These are phyloP conservation scores for Colletotrichum spaethianum DNA, from an alignment of 2,329 filamentous ascomycete genomes.

Conservation along the genomic window DNA sequence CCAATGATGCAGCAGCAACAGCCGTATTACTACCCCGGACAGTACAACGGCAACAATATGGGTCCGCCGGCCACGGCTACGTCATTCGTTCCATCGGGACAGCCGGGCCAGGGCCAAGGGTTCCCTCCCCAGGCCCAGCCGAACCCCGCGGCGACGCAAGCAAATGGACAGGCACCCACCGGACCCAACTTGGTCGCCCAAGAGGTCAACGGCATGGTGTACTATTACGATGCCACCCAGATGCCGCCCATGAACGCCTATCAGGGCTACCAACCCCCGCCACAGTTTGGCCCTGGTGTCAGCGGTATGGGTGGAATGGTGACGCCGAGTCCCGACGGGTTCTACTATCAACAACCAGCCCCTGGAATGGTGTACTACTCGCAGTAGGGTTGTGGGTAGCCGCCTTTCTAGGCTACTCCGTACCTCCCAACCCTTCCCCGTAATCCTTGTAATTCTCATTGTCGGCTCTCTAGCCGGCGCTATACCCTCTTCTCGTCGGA, in stretches of 20 bases:
- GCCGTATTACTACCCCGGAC: slow-evolving; percentile 69
- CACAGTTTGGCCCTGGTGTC: slow-evolving; percentile 57
- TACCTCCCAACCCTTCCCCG: slow-evolving; percentile 43
- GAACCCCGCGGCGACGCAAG: slow-evolving; percentile 50
- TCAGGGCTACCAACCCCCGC: slow-evolving; percentile 63
- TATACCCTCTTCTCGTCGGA: slow-evolving; percentile 39
- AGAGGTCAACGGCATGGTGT: slow-evolving; percentile 95
- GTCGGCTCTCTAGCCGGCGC: slow-evolving; percentile 26
- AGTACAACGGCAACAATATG: slow-evolving; percentile 47
- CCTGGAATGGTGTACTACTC: slow-evolving; percentile 73
- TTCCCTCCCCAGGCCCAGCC: slow-evolving; percentile 60
- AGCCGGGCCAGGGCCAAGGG: slow-evolving; percentile 59
- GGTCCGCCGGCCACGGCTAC: slow-evolving; percentile 56
- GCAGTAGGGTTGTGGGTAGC: slow-evolving; percentile 61
- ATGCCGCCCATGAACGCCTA: slow-evolving; percentile 66
- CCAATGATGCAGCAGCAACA: slow-evolving; percentile 70
- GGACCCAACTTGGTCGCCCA: slow-evolving; percentile 78
- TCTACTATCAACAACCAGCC: slow-evolving; percentile 76
- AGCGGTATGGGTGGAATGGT: slow-evolving; percentile 86
- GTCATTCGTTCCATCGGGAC: slow-evolving; percentile 71
- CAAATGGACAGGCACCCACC: slow-evolving; percentile 59
- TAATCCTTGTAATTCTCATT: slow-evolving; percentile 52
- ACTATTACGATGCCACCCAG: slow-evolving; percentile 90
- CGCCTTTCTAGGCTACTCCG: slow-evolving; percentile 23
- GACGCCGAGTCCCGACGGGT: slow-evolving; percentile 76